Base-by-base conservation (phyloP, 805 yeast species). In the Ascoidea rubescens region DNA sequence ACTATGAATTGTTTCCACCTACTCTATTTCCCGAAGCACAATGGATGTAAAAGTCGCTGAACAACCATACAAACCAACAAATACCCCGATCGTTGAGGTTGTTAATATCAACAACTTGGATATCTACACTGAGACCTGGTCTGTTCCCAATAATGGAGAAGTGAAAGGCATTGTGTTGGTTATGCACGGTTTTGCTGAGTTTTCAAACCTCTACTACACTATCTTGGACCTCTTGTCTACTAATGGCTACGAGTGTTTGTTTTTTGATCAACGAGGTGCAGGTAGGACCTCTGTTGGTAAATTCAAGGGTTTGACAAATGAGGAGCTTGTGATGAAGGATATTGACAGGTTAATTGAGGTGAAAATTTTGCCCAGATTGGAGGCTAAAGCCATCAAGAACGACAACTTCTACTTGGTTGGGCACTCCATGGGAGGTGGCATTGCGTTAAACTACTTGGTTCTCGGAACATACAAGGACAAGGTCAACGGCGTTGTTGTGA, bases 401-500 rank as follows among this genome's bases (percentile, higher is more conserved):
- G 54, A 54, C 16, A 52, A 57, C 1, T 58, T 84, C 37, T 73
- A 69, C 58, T 60, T 86, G 48, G 68, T 75, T 60, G 89, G 91
- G 1, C 87, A 81, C 57, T 84, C 89, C 7, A 84, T 86, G 90
- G 95, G 95, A 50, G 91, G 91, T 21, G 90, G 84, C 0, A 78
- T 85, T 50, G 69, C 68, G 0, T 66, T 85, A 53, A 82, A 80
- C 63, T 84, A 85, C 62, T 79, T 77, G 4, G 71, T 78, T 44
- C 60, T 62, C 37, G 90, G 90, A 2, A 74, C 69, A 54, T 66
- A 72, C 59, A 70, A 66, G 48, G 71, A 73, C 31, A 58, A 70
- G 17, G 54, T 85, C 31, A 65, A 68, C 42, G 78, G 78, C 0
- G 71, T 77, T 47, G 64, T 74, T 45, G 74, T 70, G 0, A 67